These are phyloP conservation scores for Parsonsia alboflavescens DNA, from an alignment of 257 asterid genomes.

Conservation along the genomic window DNA sequence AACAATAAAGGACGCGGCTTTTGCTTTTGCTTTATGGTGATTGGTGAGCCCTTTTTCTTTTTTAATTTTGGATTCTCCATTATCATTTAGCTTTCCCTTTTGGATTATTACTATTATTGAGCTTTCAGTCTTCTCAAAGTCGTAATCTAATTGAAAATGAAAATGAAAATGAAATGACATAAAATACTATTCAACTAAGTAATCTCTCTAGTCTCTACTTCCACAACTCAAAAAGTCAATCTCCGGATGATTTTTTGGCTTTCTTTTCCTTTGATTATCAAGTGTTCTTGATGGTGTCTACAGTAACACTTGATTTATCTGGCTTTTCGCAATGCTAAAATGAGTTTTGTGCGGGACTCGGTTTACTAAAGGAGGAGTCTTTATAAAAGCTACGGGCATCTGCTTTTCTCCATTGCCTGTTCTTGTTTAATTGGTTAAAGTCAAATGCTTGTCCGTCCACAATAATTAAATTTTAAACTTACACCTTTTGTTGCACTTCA, in stretches of 20 bases:
- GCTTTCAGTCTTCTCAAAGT: conserved; percentile 7
- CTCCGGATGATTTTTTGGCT: conserved; percentile 15
- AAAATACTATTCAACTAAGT: background rate
- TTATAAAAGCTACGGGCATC: conserved; percentile 22
- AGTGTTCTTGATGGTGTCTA: conserved; percentile 2
- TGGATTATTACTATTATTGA: conserved; percentile 8
- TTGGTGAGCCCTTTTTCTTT: conserved; percentile 26
- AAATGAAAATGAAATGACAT: background rate
- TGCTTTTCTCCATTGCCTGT: conserved; percentile 21
- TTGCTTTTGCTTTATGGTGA: conserved; percentile 36
- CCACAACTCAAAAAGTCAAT: conserved; percentile 37
- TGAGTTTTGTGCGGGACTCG: conserved; percentile 6
- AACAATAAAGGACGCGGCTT: conserved; percentile 35
- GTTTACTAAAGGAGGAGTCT: conserved; percentile 6
- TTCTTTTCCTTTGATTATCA: conserved; percentile 14
- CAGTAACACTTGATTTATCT: conserved; percentile 7
- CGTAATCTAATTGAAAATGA: background rate
- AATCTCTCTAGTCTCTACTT: conserved; percentile 33
- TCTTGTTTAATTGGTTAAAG: conserved; percentile 11
- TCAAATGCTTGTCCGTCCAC: conserved; percentile 6
- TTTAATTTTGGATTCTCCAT: conserved; percentile 34
- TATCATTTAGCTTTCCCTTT: conserved; percentile 36
- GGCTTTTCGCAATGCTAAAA: background rate
- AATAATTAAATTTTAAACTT: background rate
- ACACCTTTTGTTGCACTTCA: background rate